These are phyloP conservation scores for Stentor roeselii DNA, from an alignment of 73 alveolate genomes.

Conservation along the genomic window DNA sequence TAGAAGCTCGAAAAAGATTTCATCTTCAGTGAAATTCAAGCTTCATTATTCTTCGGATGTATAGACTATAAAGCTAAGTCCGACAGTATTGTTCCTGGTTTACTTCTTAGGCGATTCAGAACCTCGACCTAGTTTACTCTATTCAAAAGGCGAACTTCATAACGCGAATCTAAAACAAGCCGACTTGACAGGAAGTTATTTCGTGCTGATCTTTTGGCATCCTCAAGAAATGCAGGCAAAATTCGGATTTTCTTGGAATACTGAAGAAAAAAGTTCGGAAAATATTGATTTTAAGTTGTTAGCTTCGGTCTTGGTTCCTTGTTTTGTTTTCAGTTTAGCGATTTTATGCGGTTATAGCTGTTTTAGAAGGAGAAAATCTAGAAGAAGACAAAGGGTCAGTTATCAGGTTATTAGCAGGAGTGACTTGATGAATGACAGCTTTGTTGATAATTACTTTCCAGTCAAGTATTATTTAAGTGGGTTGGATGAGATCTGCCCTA, in stretches of 20 bases:
- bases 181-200: background rate
- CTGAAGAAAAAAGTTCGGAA: background rate
- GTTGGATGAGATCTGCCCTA: background rate
- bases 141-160: background rate
- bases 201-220: background rate
- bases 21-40: background rate
- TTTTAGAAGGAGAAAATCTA: background rate
- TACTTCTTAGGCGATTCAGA: background rate
- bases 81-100: background rate
- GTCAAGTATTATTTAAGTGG: background rate
- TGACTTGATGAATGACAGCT: background rate
- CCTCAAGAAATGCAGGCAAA: background rate
- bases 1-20: background rate
- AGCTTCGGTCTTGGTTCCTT: background rate
- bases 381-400: background rate
- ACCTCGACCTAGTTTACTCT: background rate
- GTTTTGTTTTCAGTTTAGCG: background rate
- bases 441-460: background rate
- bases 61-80: background rate
- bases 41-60: background rate
- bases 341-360: background rate
- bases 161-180: no score
- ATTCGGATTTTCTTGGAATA: background rate
- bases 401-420: background rate
- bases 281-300: no score